Evolutionary conservation across 352 stramenopile genomes (phyloP).

Genomic region (Discostella stelligera): DNA sequence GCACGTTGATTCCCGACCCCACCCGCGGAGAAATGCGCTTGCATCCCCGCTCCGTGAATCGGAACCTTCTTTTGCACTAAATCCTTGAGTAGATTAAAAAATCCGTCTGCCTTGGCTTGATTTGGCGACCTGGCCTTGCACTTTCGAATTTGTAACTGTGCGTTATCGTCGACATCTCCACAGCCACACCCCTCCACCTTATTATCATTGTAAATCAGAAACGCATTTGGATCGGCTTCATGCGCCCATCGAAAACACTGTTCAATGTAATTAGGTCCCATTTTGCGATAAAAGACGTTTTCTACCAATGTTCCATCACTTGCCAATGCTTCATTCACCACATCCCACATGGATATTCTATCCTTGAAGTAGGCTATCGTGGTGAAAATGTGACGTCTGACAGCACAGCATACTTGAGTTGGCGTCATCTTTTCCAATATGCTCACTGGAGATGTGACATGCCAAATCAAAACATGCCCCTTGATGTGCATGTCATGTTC

Average conservation of each 20-base stretch:
- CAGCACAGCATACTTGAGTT: slow-evolving; percentile 60
- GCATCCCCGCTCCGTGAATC: slow-evolving; percentile 81
- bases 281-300: slow-evolving; percentile 82
- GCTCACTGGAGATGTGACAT: slow-evolving; percentile 71
- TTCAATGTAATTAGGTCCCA: slow-evolving; percentile 83
- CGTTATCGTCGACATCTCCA: not conserved
- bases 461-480: slow-evolving; percentile 83
- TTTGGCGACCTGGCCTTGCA: slow-evolving; percentile 41
- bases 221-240: slow-evolving; percentile 73
- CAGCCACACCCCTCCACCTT: slow-evolving; percentile 82
- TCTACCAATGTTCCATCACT: slow-evolving; percentile 80
- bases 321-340: slow-evolving; percentile 83
- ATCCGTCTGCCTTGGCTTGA: slow-evolving; percentile 66
- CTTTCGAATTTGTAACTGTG: not conserved
- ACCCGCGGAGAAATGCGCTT: slow-evolving; percentile 82
- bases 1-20: slow-evolving; percentile 60
- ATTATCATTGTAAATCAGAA: slow-evolving; percentile 84
- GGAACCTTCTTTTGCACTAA: slow-evolving; percentile 71
- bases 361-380: slow-evolving; percentile 81
- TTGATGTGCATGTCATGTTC: slow-evolving; percentile 77
- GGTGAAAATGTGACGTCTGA: slow-evolving; percentile 80
- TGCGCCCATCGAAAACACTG: slow-evolving; percentile 84
- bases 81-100: slow-evolving; percentile 73
- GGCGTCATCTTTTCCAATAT: slow-evolving; percentile 68
- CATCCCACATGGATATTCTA: slow-evolving; percentile 81